A percentile compares a stretch with the other conserved stretches of the same genome.
Conservation (phyloP, 2,329 filamentous ascomycete genomes). For the Diplodia corticola region DNA sequence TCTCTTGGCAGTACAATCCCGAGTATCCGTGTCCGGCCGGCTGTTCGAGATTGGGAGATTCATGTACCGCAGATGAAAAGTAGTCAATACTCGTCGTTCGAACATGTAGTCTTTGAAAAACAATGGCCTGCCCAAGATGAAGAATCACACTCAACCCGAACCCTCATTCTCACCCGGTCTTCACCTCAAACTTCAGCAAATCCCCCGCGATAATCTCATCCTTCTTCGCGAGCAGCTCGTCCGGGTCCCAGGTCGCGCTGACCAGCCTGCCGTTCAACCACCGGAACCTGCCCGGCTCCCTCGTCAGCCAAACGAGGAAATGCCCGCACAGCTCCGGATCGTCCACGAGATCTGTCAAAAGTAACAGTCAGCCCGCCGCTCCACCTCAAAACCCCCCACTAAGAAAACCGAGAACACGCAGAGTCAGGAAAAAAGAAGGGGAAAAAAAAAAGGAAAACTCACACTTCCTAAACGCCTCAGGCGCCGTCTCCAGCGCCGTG, state of each 20-base stretch:
- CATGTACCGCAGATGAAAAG: background rate
- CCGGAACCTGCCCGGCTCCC: background rate
- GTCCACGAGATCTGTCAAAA: constrained; percentile 32
- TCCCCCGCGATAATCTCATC: constrained; percentile 30
- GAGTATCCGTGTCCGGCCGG: constrained; percentile 38
- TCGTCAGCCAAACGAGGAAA: constrained; percentile 18
- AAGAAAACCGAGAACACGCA: no score
- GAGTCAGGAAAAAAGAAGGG: background rate
- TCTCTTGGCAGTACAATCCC: constrained; percentile 56
- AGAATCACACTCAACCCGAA: no score
- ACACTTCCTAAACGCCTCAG: constrained; percentile 27
- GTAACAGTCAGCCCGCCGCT: constrained; percentile 37
- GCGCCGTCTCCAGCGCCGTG: constrained; percentile 34
- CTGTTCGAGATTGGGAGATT: constrained; percentile 27
- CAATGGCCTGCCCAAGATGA: background rate
- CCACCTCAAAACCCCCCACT: background rate
- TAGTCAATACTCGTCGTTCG: background rate
- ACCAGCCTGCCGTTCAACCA: constrained; percentile 17
- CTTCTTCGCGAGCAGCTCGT: constrained; percentile 28
- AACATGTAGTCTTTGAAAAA: background rate
- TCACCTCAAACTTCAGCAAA: constrained; percentile 27
- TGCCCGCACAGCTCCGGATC: constrained; percentile 18
- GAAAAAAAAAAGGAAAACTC: background rate
- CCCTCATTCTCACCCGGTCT: background rate
- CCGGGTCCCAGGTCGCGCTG: constrained; percentile 29